phyloP scores from a whole-genome alignment of 164 flowering plant genomes.

The Macadamia tetraphylla region DNA sequence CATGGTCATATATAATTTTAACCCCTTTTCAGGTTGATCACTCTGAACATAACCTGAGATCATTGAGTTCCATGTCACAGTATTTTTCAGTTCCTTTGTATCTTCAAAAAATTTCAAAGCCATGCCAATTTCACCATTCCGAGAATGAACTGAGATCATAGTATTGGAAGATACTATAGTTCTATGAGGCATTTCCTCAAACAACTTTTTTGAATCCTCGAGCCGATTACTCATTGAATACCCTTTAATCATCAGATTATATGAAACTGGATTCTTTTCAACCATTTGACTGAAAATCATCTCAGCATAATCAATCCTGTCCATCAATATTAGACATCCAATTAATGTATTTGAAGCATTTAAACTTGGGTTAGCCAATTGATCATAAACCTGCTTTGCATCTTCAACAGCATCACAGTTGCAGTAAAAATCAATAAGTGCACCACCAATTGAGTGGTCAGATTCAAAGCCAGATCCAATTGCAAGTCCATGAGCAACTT shows the following conservation, averaged over 20 bases:
- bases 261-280: conserved; percentile 33
- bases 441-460: conserved; percentile 41
- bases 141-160: conserved; percentile 58
- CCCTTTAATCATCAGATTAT: conserved; percentile 68
- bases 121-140: conserved; percentile 39
- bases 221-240: conserved; percentile 43
- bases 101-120: conserved; percentile 54
- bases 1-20: conserved; percentile 48
- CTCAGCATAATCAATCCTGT: conserved; percentile 51
- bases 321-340: conserved; percentile 33
- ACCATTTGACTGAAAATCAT: conserved; percentile 27
- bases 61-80: conserved; percentile 80
- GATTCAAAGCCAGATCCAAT: conserved; percentile 43
- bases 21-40: conserved; percentile 44
- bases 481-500: conserved; percentile 44
- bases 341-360: conserved; percentile 46
- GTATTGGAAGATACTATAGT: conserved; percentile 40
- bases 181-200: conserved; percentile 41
- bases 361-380: conserved; percentile 24
- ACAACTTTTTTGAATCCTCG: conserved; percentile 44
- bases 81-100: conserved; percentile 34
- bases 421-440: conserved; percentile 55
- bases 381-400: conserved; percentile 36
- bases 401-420: conserved; percentile 39
- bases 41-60: conserved; percentile 55